Conservation (phyloP, 495 filamentous ascomycete species). For the Xylaria sp. region DNA sequence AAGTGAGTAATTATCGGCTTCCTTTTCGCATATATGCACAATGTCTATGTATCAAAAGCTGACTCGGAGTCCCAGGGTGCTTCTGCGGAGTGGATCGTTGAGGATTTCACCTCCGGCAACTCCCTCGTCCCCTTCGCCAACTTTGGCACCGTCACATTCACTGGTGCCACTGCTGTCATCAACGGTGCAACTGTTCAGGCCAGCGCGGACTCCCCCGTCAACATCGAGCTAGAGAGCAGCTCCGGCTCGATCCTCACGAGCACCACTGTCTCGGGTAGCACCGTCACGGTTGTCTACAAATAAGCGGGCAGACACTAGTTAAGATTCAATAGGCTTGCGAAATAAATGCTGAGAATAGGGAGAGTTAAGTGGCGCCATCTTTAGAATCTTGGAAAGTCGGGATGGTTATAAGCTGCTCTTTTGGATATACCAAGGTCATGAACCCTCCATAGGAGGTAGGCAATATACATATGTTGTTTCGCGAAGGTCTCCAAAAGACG, state of each 20-base stretch:
- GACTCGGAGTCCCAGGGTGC: constrained; percentile 3
- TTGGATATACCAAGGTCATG: no score
- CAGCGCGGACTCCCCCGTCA: background rate
- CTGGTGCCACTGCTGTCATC: constrained; percentile 34
- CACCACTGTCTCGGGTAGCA: constrained; percentile 18
- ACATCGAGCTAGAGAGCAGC: constrained; percentile 5
- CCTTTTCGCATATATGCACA: background rate
- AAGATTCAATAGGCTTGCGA: background rate
- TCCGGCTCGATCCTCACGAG: constrained; percentile 5
- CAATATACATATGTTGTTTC: no score
- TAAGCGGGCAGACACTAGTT: background rate
- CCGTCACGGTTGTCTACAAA: background rate
- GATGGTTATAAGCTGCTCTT: background rate
- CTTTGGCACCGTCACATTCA: constrained; percentile 61
- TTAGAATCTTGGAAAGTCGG: no score
- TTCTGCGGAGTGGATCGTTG: constrained; percentile 69
- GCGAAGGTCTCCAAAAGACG: no score
- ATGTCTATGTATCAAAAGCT: background rate
- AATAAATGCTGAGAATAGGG: background rate
- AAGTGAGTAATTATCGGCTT: constrained; percentile 10
- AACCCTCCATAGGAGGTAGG: no score
- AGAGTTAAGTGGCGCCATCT: background rate
- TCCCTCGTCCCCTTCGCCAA: constrained; percentile 60
- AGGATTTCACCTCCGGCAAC: constrained; percentile 62
- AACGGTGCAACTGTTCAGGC: background rate